These are phyloP conservation scores for Crucihimalaya himalaica DNA, from an alignment of 345 rosid species.

Conservation along the genomic window DNA sequence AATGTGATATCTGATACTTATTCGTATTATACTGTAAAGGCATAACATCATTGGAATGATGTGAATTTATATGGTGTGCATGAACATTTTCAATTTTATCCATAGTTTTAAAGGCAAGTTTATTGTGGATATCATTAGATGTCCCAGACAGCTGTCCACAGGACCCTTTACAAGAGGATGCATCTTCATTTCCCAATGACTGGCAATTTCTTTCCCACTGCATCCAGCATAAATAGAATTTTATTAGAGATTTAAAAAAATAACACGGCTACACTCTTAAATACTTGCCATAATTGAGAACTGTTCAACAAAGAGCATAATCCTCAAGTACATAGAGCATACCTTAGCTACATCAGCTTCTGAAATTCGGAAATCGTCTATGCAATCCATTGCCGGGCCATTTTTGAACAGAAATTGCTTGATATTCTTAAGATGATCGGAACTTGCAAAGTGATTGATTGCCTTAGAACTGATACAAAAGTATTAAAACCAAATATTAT, in stretches of 20 bases:
- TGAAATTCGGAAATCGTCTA: slow-evolving; percentile 54
- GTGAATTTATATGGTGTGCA: slow-evolving; percentile 44
- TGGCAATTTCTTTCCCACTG: slow-evolving; percentile 79
- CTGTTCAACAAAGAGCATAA: neutral
- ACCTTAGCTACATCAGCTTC: slow-evolving; percentile 72
- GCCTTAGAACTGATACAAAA: slow-evolving; percentile 54
- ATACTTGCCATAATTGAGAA: neutral
- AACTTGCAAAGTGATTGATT: slow-evolving; percentile 67
- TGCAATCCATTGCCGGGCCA: slow-evolving; percentile 60
- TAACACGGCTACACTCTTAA: neutral
- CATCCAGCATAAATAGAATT: slow-evolving; percentile 25
- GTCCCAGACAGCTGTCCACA: slow-evolving; percentile 42
- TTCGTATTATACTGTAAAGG: slow-evolving; percentile 85
- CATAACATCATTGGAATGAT: slow-evolving; percentile 63
- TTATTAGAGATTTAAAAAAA: slow-evolving; percentile 1
- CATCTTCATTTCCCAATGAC: slow-evolving; percentile 48
- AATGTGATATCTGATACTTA: slow-evolving; percentile 81
- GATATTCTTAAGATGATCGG: slow-evolving; percentile 66
- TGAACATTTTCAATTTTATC: slow-evolving; percentile 52
- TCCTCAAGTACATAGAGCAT: slow-evolving; percentile 4
- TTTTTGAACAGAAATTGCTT: slow-evolving; percentile 83
- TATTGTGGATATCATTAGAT: slow-evolving; percentile 80
- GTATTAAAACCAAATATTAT: slow-evolving; percentile 15
- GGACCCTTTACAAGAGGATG: slow-evolving; percentile 43
- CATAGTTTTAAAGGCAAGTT: slow-evolving; percentile 49